Evolutionary conservation across 2,329 filamentous ascomycete species (phyloP).

Genomic region (Colletotrichum karsti): DNA sequence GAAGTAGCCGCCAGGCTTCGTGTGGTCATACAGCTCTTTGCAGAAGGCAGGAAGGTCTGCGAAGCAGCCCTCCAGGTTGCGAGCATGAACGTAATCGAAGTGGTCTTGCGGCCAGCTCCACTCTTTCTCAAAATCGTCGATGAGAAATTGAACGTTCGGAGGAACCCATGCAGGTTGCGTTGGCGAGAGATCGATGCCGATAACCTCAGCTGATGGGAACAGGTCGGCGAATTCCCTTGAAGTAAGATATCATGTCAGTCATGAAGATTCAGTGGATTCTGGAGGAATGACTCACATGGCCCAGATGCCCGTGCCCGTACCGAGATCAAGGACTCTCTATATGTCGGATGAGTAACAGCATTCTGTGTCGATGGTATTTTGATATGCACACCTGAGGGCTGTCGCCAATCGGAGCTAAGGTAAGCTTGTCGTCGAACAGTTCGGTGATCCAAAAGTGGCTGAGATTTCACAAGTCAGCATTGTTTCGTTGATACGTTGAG

Average conservation of each 20-base stretch:
- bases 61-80: constrained; percentile 66
- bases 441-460: constrained; percentile 28
- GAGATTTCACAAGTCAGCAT: not conserved
- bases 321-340: constrained; percentile 50
- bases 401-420: constrained; percentile 44
- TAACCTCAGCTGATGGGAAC: constrained; percentile 51
- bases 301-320: constrained; percentile 54
- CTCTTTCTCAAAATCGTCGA: constrained; percentile 42
- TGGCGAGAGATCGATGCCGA: constrained; percentile 63
- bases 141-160: constrained; percentile 44
- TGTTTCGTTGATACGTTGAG: too few relatives aligned
- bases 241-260: not conserved
- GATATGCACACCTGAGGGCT: constrained; percentile 30
- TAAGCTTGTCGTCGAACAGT: constrained; percentile 43
- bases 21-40: constrained; percentile 55
- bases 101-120: constrained; percentile 49
- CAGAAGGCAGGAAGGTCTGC: constrained; percentile 64
- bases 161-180: constrained; percentile 51
- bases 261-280: not conserved
- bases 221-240: constrained; percentile 56
- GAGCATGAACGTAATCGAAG: constrained; percentile 69
- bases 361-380: not conserved
- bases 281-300: constrained; percentile 42
- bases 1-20: constrained; percentile 49
- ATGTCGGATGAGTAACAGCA: too few relatives aligned